These are phyloP conservation scores for Poterioochromonas sp. DNA, from an alignment of 352 stramenopile genomes.

Conservation along the genomic window DNA sequence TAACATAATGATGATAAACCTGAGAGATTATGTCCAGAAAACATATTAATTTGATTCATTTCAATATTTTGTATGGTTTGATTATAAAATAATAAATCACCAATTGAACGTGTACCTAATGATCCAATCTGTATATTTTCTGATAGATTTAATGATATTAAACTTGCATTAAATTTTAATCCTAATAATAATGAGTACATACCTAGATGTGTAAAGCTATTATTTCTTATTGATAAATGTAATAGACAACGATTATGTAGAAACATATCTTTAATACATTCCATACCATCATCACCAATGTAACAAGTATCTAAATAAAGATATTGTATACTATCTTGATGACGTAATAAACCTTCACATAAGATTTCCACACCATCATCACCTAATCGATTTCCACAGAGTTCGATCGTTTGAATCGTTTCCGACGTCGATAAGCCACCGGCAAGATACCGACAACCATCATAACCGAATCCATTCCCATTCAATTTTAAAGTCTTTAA, in stretches of 20 bases:
- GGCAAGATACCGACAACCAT: neutral
- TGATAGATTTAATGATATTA: neutral
- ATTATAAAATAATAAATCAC: neutral
- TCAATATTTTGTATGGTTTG: neutral
- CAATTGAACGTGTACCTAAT: neutral
- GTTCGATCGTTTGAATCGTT: neutral
- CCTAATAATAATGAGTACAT: neutral
- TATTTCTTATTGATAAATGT: neutral
- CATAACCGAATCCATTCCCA: slow-evolving; percentile 9
- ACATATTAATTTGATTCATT: neutral
- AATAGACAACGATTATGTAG: neutral
- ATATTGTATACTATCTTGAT: neutral
- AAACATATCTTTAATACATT: neutral
- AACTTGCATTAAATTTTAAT: neutral
- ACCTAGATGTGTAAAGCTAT: neutral
- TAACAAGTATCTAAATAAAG: slow-evolving; percentile 5
- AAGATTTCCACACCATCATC: slow-evolving; percentile 21
- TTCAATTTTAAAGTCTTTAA: slow-evolving; percentile 21
- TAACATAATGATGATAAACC: neutral
- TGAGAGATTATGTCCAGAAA: neutral
- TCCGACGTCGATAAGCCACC: too few species aligned
- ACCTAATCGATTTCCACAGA: neutral
- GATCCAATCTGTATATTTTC: neutral
- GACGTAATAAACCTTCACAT: neutral
- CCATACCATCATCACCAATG: slow-evolving; percentile 18